Base-by-base conservation (phyloP, 306 rosid genomes). In the Argentina anserina region DNA sequence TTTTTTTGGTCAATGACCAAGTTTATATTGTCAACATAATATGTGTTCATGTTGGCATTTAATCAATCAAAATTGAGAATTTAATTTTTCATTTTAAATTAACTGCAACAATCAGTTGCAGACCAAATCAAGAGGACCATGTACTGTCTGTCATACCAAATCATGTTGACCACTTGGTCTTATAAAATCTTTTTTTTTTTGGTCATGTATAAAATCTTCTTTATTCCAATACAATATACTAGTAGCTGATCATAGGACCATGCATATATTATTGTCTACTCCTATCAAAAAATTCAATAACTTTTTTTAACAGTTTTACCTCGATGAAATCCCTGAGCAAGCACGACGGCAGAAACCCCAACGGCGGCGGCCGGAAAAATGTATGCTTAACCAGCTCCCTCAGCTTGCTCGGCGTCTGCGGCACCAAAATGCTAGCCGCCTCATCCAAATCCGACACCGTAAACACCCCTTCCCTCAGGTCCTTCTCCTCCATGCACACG, bases 401-500 rank as follows among this genome's bases (percentile, higher is more conserved):
- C 0, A 93, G 89, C 81, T 50, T 87, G 14, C 65, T 49, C 0
- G 96, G 86, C 33, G 86, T 90, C 69, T 79, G 86, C 0, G 98
- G 98, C 71, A 90, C 90, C 89, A 93, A 71, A 80, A 93, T 84
- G 36, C 39, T 6, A 1, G 49, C 82, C 15, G 93, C 98, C 77
- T 87, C 92, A 10, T 93, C 89, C 83, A 93, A 82, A 81, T 82
- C 90, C 49, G 78, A 71, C 0, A 90, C 86, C 29, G 76, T 79
- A 45, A 90, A 89, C 49, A 89, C 62, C 1, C 93, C 93, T 62
- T 86, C 88, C 63, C 65, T 74, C 20, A 93, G 15, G 80, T 93
- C 98, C 75, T 71, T 89, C 79, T 90, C 97, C 69, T 93, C 97
- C 90, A 93, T 69, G 69, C 89, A 80, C 66, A 93, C 88, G 36